Base-by-base conservation (phyloP, 1,284 basidiomycete genomes). In the Marasmius fiardii region DNA sequence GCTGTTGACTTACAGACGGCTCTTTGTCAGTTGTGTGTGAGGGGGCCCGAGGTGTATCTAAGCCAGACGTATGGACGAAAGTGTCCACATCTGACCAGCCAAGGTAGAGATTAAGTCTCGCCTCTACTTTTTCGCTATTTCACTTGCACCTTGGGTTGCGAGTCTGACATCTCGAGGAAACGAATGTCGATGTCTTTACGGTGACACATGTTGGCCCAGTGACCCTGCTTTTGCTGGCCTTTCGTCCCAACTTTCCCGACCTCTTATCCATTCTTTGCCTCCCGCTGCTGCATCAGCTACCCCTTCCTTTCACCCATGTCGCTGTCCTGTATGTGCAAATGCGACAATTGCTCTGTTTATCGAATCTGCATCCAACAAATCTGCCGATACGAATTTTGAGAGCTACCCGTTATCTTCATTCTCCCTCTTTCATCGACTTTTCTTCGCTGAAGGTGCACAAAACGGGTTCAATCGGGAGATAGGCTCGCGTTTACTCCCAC, bases 121-220 rank as follows among this genome's bases (percentile, higher is more conserved):
- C 28, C 28, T 31, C 28, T 31, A 31, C 10, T 10, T 31, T 31
- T 4, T 10, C 10, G 5, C 10, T 31, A 31, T 31, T 31, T 31
- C 28, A 31, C 28, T 31, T 31, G 28, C 28, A 31, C 28, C 28
- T 31, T 31, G 4, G 5, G 28, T 31, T 31, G 28, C 28, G 28
- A 31, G 28, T 31, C 28, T 31, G 28, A 31, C 28, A 4, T 31
- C 28, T 10, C 28, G 28, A 31, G 28, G 28, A 10, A 31, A 31
- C 28, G 31, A 33, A 11, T 49, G 47, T n/a, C 23, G 28, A 33
- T 71, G 68, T 52, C 56, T 67, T 2, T 72, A 65, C 31, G 68
- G 67, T 10, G 63, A 72, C 28, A 6, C 64, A 3, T 80, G 76
- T 61, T 79, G 77, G 76, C 77, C 78, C 0, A 64, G 60, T 11